Evolutionary conservation across 441 rosid species (phyloP).

Genomic region (Pelargonium cotyledonis): DNA sequence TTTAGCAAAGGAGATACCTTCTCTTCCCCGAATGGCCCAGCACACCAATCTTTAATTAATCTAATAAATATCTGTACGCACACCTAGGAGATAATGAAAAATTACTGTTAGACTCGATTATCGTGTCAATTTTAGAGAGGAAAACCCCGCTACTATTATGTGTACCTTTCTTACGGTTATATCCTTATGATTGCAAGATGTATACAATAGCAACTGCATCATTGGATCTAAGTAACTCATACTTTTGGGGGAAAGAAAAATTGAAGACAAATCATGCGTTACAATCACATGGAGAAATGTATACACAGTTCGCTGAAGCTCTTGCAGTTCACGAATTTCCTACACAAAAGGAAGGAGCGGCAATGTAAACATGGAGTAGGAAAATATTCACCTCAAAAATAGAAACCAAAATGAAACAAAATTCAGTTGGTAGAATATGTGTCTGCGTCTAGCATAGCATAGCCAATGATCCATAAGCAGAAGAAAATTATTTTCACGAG

Average conservation of each 20-base stretch:
- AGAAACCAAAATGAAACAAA: not conserved
- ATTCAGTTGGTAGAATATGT: conserved; percentile 1
- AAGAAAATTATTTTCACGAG: no score
- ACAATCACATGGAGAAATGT: conserved; percentile 25
- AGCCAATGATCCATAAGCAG: no score
- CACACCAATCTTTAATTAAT: conserved; percentile 27
- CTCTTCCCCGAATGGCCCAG: conserved; percentile 20
- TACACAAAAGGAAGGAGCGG: not conserved
- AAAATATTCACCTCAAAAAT: not conserved
- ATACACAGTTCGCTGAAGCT: conserved; percentile 25
- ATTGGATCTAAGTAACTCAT: conserved; percentile 17
- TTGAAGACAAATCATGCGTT: conserved; percentile 23
- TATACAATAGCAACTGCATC: conserved; percentile 20
- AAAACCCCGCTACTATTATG: not conserved
- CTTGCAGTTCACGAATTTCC: conserved; percentile 27
- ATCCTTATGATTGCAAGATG: conserved; percentile 25
- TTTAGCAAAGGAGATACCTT: conserved; percentile 17
- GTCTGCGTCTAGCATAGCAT: no score
- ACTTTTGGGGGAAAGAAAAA: conserved; percentile 24
- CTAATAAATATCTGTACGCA: conserved; percentile 27
- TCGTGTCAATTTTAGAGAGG: not conserved
- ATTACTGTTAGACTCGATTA: not conserved
- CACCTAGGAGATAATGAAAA: conserved; percentile 10
- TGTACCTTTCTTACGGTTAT: conserved; percentile 25
- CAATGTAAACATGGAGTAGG: not conserved